These are phyloP conservation scores for Penicillium janthinellum DNA, from an alignment of 2,329 filamentous ascomycete genomes.

Conservation along the genomic window DNA sequence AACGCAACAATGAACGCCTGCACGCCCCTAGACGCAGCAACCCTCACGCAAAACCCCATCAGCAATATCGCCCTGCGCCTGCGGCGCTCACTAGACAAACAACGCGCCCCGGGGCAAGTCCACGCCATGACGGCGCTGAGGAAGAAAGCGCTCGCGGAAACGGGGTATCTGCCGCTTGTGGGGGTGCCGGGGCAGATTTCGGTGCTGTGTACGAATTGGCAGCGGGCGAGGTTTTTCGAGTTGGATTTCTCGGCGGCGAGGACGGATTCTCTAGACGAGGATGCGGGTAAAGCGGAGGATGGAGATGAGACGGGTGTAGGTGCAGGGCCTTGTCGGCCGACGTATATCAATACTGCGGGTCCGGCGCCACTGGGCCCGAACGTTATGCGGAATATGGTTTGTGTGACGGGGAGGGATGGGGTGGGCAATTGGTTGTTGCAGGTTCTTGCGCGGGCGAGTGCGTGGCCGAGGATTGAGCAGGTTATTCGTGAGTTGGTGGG, in stretches of 20 bases:
- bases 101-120: neutral
- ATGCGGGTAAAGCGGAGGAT: too few relatives aligned
- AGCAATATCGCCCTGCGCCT: neutral
- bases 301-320: too few relatives aligned
- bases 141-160: neutral
- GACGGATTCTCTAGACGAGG: too few relatives aligned
- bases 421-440: constrained; percentile 3
- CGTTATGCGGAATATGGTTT: neutral
- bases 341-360: constrained; percentile 2
- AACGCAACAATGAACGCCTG: neutral
- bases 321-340: neutral
- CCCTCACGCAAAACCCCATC: neutral
- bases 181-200: neutral
- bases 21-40: neutral
- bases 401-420: neutral
- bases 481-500: neutral
- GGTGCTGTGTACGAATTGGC: constrained; percentile 1
- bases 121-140: neutral
- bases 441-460: neutral
- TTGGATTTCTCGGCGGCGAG: neutral
- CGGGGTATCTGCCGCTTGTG: neutral
- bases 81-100: neutral
- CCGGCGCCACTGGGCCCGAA: neutral
- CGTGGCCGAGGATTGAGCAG: constrained; percentile 2
- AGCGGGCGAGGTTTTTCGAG: neutral